Percentiles rank a stretch among this genome's conserved stretches.
phyloP scores from a whole-genome alignment of 208 protist species.

The Acanthamoeba sp. region DNA sequence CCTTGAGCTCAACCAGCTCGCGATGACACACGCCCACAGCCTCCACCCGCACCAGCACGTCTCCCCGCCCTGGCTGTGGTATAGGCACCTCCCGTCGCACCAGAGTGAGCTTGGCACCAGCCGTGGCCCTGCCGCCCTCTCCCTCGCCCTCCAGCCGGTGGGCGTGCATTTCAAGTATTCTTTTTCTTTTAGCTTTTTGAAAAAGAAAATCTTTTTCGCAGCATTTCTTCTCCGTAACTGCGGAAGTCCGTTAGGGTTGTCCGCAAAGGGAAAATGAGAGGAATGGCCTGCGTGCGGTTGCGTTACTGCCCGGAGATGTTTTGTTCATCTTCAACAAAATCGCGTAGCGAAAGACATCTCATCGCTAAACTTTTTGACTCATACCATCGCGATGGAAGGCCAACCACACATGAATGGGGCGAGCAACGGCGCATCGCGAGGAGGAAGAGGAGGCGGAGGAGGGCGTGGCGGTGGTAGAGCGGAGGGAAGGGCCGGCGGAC shows the following conservation, averaged over 20 bases:
- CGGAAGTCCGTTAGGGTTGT: not conserved
- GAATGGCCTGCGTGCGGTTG: not conserved
- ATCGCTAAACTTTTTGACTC: too few species aligned
- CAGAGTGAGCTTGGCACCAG: not conserved
- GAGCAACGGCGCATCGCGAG: not conserved
- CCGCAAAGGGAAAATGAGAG: not conserved
- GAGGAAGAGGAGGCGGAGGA: not conserved
- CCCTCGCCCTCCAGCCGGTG: not conserved
- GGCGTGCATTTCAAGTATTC: not conserved
- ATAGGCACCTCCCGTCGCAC: not conserved
- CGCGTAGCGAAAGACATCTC: not conserved
- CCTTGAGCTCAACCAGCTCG: slow-evolving; percentile 49
- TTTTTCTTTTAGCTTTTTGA: not conserved
- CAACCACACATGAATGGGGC: not conserved
- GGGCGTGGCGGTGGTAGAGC: not conserved
- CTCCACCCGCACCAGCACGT: slow-evolving; percentile 45
- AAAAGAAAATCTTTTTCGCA: too few species aligned
- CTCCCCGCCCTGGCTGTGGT: not conserved
- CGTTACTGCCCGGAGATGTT: not conserved
- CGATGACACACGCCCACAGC: slow-evolving; percentile 47
- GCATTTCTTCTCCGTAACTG: not conserved
- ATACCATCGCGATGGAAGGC: not conserved
- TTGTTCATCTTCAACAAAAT: not conserved
- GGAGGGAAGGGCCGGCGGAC: not conserved
- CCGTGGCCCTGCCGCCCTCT: not conserved